Base-by-base conservation (phyloP, 352 stramenopile species). In the Globisporangium okanoganense region DNA sequence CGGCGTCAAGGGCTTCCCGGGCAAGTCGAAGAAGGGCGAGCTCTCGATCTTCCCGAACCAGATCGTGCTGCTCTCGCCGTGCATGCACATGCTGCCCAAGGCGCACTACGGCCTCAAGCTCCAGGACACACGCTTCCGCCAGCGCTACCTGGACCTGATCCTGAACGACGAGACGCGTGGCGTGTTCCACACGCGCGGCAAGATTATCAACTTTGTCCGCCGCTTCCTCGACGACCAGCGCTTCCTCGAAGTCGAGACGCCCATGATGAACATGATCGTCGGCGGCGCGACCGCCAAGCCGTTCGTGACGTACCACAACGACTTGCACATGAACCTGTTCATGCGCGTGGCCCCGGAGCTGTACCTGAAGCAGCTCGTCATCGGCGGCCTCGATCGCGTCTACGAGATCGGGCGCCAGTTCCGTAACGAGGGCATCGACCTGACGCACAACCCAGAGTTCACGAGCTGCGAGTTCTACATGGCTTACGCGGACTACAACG, bases 361-460 rank as follows among this genome's bases (percentile, higher is more conserved):
- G 43, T 97, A 98, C 75, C 70, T 99, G 60, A 99, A 99, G 80
- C 81, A 98, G 58, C 72, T 99, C 20, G 92, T 99, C 27, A 97
- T 99, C 64, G 97, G 97, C 41, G 97, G 97, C 56, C 94, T 99
- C 33, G 94, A 99, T 55, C 85, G 92, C 54, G 97, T 99, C 22
- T 99, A 99, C 76, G 97, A 99, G 78, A 79, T 99, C 48, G 97
- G 97, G 38, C 91, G 96, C 13, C 97, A 99, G 70, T 99, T 99
- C 77, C 96, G 97, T 56, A 99, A 99, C 74, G 97, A 99, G 76
- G 97, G 97, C 50, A 97, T 99, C 45, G 97, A 96, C 40, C 87
- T 97, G 16, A 93, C 95, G 56, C 97, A 99, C 84, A 99, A 99
- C 88, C 97, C 96, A 1, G 97, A 99, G 76, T 99, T 99, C 66